Evolutionary conservation across 1,139 yeast genomes (phyloP).

Genomic region (Insectozyma bohioensis): DNA sequence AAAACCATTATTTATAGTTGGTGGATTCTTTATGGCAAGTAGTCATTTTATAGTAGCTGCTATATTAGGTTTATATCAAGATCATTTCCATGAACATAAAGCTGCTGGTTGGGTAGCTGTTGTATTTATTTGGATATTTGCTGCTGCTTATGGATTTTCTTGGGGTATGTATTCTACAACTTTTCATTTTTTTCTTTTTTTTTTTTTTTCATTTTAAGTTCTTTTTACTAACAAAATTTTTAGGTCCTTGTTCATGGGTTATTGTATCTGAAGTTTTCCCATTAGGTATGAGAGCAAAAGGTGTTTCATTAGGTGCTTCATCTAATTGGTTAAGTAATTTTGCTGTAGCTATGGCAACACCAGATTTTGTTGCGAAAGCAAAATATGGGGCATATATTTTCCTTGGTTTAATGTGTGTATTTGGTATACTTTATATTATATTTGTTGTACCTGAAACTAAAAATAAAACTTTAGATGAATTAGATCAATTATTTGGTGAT

Average conservation of each 20-base stretch:
- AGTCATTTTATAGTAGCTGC: slow-evolving; percentile 36
- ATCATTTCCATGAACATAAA: slow-evolving; percentile 14
- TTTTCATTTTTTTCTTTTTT: background rate
- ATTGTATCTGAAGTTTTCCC: slow-evolving; percentile 22
- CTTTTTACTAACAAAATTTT: background rate
- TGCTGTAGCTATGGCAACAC: slow-evolving; percentile 35
- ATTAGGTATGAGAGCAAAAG: slow-evolving; percentile 27
- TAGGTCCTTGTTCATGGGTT: slow-evolving; percentile 27
- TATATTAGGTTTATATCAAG: slow-evolving; percentile 51
- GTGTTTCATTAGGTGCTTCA: slow-evolving; percentile 36
- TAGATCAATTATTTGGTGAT: slow-evolving; percentile 25
- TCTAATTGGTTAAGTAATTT: slow-evolving; percentile 42
- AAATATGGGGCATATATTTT: slow-evolving; percentile 22
- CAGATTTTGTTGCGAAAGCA: slow-evolving; percentile 24
- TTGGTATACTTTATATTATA: slow-evolving; percentile 24
- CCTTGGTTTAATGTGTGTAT: slow-evolving; percentile 22
- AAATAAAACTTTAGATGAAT: no score
- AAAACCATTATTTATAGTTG: slow-evolving; percentile 14
- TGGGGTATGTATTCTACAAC: slow-evolving; percentile 19
- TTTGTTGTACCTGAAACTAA: slow-evolving; percentile 33
- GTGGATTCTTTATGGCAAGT: slow-evolving; percentile 14
- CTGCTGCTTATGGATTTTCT: slow-evolving; percentile 25
- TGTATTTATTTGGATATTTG: slow-evolving; percentile 38
- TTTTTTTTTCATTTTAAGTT: no score
- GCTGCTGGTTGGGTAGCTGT: slow-evolving; percentile 43